phyloP scores from a whole-genome alignment of 2,329 filamentous ascomycete species.

The Monosporascus sp. region DNA sequence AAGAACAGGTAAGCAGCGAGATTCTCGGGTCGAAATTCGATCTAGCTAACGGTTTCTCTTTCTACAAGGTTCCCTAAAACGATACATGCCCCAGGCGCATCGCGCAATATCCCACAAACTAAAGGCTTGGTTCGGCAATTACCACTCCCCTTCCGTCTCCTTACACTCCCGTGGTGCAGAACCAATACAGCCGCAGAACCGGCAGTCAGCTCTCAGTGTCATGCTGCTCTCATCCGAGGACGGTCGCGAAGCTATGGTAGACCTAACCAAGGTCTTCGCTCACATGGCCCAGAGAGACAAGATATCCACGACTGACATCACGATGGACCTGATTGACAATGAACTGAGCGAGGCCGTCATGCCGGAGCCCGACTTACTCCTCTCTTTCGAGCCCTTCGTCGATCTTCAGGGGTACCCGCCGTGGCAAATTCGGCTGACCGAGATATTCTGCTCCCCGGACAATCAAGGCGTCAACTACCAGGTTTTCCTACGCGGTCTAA shows the following conservation, averaged over 20 bases:
- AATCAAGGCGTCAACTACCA: constrained; percentile 88
- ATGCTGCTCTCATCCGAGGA: constrained; percentile 84
- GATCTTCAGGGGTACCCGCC: constrained; percentile 89
- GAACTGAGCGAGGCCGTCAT: constrained; percentile 78
- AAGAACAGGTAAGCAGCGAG: constrained; percentile 66
- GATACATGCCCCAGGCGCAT: constrained; percentile 81
- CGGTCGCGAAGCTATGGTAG: constrained; percentile 88
- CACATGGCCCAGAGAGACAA: constrained; percentile 94
- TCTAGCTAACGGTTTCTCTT: constrained; percentile 8
- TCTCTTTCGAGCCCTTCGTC: constrained; percentile 80
- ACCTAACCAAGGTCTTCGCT: constrained; percentile 87
- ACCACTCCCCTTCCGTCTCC: constrained; percentile 64
- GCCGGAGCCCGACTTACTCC: constrained; percentile 81
- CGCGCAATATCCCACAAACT: constrained; percentile 74
- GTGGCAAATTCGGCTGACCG: constrained; percentile 91
- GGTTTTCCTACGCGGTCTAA: constrained; percentile 80
- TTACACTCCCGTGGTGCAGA: constrained; percentile 39
- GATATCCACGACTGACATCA: constrained; percentile 76
- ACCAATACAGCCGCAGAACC: constrained; percentile 30
- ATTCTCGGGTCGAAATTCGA: background rate
- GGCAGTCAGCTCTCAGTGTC: constrained; percentile 47
- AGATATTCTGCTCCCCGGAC: constrained; percentile 79
- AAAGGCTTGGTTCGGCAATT: constrained; percentile 77
- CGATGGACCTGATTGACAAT: constrained; percentile 78
- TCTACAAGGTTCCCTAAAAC: constrained; percentile 75